Evolutionary conservation across 768 basidiomycete species (phyloP).

Genomic region (Leccinum broughii): DNA sequence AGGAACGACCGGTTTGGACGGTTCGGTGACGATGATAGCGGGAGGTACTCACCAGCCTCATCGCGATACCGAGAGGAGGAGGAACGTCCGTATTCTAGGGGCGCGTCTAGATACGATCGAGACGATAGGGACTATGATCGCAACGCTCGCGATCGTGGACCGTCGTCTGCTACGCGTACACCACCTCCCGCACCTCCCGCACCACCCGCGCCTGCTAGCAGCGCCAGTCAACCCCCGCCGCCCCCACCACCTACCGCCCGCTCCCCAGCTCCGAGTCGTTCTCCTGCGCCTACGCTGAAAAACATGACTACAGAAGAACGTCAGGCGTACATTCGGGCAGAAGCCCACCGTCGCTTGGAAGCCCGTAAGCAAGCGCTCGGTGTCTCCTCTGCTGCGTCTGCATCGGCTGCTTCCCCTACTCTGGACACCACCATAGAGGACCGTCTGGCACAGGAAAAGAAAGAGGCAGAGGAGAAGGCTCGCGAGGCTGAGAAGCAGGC

Average conservation of each 20-base stretch:
- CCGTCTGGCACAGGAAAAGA: constrained; percentile 80
- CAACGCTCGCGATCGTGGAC: constrained; percentile 38
- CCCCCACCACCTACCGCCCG: constrained; percentile 22
- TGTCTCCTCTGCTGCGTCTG: constrained; percentile 47
- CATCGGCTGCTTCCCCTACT: constrained; percentile 40
- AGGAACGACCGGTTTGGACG: constrained; percentile 80
- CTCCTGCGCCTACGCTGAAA: constrained; percentile 62
- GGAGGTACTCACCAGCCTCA: constrained; percentile 30
- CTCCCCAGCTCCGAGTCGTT: constrained; percentile 49
- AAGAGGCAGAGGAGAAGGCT: constrained; percentile 87
- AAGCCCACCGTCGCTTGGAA: constrained; percentile 80
- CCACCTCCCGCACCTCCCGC: constrained; percentile 49
- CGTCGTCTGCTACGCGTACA: constrained; percentile 41
- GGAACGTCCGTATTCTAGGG: constrained; percentile 56
- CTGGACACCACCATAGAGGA: constrained; percentile 85
- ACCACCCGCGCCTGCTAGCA: constrained; percentile 43
- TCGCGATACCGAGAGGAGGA: constrained; percentile 41
- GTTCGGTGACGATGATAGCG: constrained; percentile 49
- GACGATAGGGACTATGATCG: constrained; percentile 41
- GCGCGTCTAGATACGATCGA: constrained; percentile 35
- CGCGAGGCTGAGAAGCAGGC: constrained; percentile 77
- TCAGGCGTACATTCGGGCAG: constrained; percentile 69
- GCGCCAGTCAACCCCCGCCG: constrained; percentile 36
- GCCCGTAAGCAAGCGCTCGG: constrained; percentile 87
- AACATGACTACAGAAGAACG: constrained; percentile 86